Base-by-base conservation (phyloP, 2,329 filamentous ascomycete species). In the Fusarium annulatum region DNA sequence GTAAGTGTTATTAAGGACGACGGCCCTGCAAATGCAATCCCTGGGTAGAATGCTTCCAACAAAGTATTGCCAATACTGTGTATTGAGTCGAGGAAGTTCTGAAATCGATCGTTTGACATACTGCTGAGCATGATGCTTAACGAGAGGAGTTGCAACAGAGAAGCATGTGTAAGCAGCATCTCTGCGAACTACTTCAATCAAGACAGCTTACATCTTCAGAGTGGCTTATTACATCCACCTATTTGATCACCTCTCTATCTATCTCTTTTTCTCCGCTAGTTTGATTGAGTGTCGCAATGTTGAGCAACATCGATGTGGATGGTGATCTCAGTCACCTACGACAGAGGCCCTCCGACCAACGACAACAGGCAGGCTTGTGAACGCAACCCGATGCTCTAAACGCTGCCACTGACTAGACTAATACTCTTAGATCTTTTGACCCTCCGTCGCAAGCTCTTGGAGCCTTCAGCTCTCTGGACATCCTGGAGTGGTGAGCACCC, bases 361-460 rank as follows among this genome's bases (percentile, higher is more conserved):
- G 8, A 15, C 19, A 14, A 30, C 19, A 18, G 5, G 5, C 23
- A 16, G 23, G 23, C 19, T 11, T 39, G 7, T 53, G 19, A 28
- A 16, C 19, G 14, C 10, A 4, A 12, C 5, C 19, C 34, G 23
- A n/a, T 55, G 26, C 51, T n/a, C 15, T 2, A 7, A 18, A 18
- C 2, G 6, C 19, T 39, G 3, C 4, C 5, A 14, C 15, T 41
- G 10, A 8, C 15, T 41, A 9, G 2, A 21, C 9, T 2, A 6
- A 41, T 28, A 10, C 5, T n/a, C 18, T 8, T 9, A 3, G 0
- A 28, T n/a, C 2, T 14, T 23, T n/a, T 3, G 5, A 12, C 8
- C 19, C 15, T 28, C 10, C 3, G 8, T 2, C 4, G 26, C 19
- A 39, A 18, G 5, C 8, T 4, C 51, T 18, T 10, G 2, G 5